These are phyloP conservation scores for Starmera quercuum DNA, from an alignment of 805 yeast species.

Conservation along the genomic window DNA sequence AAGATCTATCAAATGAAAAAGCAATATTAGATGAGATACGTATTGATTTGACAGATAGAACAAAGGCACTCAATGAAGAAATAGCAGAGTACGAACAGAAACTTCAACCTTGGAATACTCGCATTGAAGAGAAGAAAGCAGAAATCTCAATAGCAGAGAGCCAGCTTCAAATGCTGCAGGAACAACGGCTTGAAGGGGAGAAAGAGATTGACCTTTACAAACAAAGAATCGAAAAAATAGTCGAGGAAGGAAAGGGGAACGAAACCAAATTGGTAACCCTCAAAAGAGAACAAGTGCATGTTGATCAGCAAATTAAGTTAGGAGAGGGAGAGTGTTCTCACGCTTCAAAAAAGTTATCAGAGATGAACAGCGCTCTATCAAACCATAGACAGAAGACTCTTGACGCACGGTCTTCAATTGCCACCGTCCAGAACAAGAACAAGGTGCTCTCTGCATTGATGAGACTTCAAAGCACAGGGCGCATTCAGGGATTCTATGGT, in stretches of 20 bases:
- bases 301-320: slow-evolving; percentile 42
- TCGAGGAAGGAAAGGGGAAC: slow-evolving; percentile 40
- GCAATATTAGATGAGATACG: slow-evolving; percentile 55
- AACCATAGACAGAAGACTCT: slow-evolving; percentile 52
- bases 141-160: slow-evolving; percentile 59
- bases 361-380: slow-evolving; percentile 45
- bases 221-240: slow-evolving; percentile 35
- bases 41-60: slow-evolving; percentile 61
- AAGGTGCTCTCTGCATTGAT: slow-evolving; percentile 63
- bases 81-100: slow-evolving; percentile 56
- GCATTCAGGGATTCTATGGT: slow-evolving; percentile 82
- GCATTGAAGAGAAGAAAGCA: slow-evolving; percentile 54
- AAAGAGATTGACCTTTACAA: slow-evolving; percentile 38
- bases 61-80: slow-evolving; percentile 56
- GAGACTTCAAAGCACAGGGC: slow-evolving; percentile 69
- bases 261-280: slow-evolving; percentile 38
- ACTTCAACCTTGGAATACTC: slow-evolving; percentile 78
- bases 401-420: slow-evolving; percentile 57
- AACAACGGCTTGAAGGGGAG: slow-evolving; percentile 34
- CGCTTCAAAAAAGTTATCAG: slow-evolving; percentile 42
- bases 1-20: slow-evolving; percentile 45
- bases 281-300: slow-evolving; percentile 40
- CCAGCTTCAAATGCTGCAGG: slow-evolving; percentile 50
- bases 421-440: slow-evolving; percentile 57
- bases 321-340: slow-evolving; percentile 51